A percentile compares a stretch with the other conserved stretches of the same genome.
phyloP scores from a whole-genome alignment of 441 rosid genomes.

The Aquilaria agallochum region DNA sequence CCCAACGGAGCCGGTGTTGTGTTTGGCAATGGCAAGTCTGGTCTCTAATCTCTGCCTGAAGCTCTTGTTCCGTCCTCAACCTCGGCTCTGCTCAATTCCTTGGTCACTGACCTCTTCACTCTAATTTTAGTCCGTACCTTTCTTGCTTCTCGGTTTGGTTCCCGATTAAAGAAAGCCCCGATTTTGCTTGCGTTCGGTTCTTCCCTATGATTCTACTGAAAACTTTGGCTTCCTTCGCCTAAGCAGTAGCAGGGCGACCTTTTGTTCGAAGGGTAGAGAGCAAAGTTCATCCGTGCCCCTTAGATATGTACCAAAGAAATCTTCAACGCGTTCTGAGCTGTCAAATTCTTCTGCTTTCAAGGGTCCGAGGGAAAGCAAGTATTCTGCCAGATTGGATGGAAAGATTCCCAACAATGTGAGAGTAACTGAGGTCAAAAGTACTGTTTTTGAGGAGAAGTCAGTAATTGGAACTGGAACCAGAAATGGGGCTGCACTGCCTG shows the following conservation, averaged over 20 bases:
- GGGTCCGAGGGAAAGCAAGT: slow-evolving; percentile 20
- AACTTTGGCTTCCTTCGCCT: slow-evolving; percentile 27
- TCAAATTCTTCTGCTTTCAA: slow-evolving; percentile 17
- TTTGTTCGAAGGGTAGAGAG: slow-evolving; percentile 43
- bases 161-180: too few relatives aligned
- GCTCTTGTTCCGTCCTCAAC: too few relatives aligned
- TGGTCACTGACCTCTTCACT: too few relatives aligned
- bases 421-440: slow-evolving; percentile 6
- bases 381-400: slow-evolving; percentile 14
- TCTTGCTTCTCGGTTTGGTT: too few relatives aligned
- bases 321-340: slow-evolving; percentile 23
- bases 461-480: slow-evolving; percentile 13
- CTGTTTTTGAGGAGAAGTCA: slow-evolving; percentile 17
- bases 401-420: slow-evolving; percentile 13
- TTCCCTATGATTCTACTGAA: neutral
- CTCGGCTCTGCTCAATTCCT: too few relatives aligned
- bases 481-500: slow-evolving; percentile 9
- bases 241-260: slow-evolving; percentile 26
- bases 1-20: too few relatives aligned
- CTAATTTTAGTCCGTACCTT: too few relatives aligned
- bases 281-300: slow-evolving; percentile 46
- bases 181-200: too few relatives aligned
- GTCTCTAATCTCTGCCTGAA: too few relatives aligned
- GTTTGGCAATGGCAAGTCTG: too few relatives aligned
- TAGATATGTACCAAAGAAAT: slow-evolving; percentile 56